Evolutionary conservation across 768 basidiomycete species (phyloP), one percentile per base, ranked within the genome.

Genomic region (Termitomyces sp.): DNA sequence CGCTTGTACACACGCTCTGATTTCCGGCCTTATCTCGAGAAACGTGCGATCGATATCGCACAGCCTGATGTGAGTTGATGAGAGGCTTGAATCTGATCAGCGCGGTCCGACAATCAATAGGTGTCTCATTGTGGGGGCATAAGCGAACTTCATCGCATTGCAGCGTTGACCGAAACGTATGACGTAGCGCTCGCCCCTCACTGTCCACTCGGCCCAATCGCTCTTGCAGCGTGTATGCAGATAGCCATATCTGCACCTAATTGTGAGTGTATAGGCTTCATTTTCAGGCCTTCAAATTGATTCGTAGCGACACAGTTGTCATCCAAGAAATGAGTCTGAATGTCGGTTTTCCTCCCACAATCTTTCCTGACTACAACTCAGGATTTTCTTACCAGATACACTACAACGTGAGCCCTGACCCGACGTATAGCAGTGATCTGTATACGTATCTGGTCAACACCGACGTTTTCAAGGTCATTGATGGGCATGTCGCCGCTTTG

Each of bases 111-210:
- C 39, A 9, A 54, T 34, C 15, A 54, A 52, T n/a, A 84, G 81
- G 78, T 82, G 20, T 73, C 81, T 1, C 83, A 84, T 60, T 83
- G 82, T 37, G 82, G 85, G 26, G 82, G 84, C 4, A 87, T 87
- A 65, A 73, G 71, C 41, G 84, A 87, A 66, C 69, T 83, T 5
- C 76, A 81, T 44, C 76, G 81, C 44, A 83, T 87, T 22, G 83
- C 85, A 5, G 71, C 76, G 24, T 70, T 86, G 62, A 79, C 81
- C 1, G 84, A 87, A 68, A 83, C 80, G 4, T 89, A 88, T 65
- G 89, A 90, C 60, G 82, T 90, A 53, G 87, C 81, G 12, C 66
- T 86, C 52, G 88, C 86, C 0, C 87, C 88, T 5, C 87, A 90
- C 64, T 88, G 86, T 69, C 87, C 88, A 2, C 65, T 87, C 1